phyloP scores from a whole-genome alignment of 164 flowering plant genomes.

The Macadamia integrifolia region DNA sequence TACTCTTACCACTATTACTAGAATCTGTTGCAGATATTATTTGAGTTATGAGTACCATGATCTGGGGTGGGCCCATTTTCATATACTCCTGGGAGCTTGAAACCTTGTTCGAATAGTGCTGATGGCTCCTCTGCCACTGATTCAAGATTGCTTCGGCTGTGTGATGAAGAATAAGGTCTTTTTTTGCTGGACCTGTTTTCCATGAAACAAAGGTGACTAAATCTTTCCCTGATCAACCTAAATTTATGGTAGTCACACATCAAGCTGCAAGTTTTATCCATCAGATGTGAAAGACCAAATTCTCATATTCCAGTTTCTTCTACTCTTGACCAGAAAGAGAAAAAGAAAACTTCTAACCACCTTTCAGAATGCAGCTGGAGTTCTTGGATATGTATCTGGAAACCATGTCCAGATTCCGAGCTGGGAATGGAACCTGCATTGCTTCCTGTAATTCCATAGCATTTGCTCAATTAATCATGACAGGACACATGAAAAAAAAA shows the following conservation, averaged over 20 bases:
- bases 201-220: background rate
- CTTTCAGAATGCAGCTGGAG: conserved; percentile 36
- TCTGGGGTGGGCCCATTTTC: conserved; percentile 44
- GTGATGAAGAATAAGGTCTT: conserved; percentile 48
- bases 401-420: conserved; percentile 51
- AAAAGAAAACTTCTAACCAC: conserved; percentile 27
- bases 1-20: too few relatives aligned
- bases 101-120: conserved; percentile 34
- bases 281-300: background rate
- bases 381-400: conserved; percentile 22
- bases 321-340: too few relatives aligned
- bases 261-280: too few relatives aligned
- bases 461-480: background rate
- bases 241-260: too few relatives aligned
- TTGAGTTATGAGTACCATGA: conserved; percentile 29
- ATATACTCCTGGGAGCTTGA: conserved; percentile 43
- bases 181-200: conserved; percentile 41
- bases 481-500: background rate
- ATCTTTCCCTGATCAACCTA: too few relatives aligned
- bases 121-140: conserved; percentile 53
- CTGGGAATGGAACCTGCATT: conserved; percentile 46
- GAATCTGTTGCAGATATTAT: background rate
- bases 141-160: conserved; percentile 48
- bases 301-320: background rate
- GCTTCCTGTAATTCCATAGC: conserved; percentile 31